Evolutionary conservation across 345 rosid species (phyloP), one percentile per base, ranked within the genome.

Genomic region (Salix exigua): DNA sequence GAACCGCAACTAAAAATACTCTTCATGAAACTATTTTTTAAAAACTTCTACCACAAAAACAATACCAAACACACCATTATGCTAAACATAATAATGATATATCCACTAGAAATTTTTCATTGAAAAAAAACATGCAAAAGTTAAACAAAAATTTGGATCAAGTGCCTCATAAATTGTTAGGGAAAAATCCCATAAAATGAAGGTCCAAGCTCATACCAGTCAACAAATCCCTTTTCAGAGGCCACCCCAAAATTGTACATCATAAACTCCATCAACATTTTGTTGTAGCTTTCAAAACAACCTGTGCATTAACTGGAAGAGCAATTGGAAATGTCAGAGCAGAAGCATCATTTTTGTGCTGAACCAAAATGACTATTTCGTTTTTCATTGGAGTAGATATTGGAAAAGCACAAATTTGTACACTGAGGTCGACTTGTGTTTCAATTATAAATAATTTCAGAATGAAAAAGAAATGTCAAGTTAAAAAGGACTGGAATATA

Each of bases 201-300:
- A 12, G 35, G 73, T 38, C 13, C 28, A n/a, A 10, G 50, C 38
- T 67, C 11, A 25, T 37, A 37, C 68, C 42, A 31, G 51, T 37
- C 30, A 12, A 18, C n/a, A 17, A 68, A 13, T 38, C 71, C 30
- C 28, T 68, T 33, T 40, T 8, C 62, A n/a, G 51, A 9, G 37
- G 38, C n/a, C 37, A 44, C 10, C 21, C 37, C 31, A 70, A 17
- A 48, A 23, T 48, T 25, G 60, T 40, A 46, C 28, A 31, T 31
- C 33, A 31, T 81, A 96, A 14, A 92, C 94, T 71, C 97, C 98
- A 84, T 96, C 91, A 37, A 93, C 99, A 82, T 93, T 96, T n/a
- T n/a, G n/a, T n/a, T 75, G 98, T 96, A 60, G 92, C 96, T 85
- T 93, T 96, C 81, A 93, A 77, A 77, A 96, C 97, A 23, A 93